phyloP scores from a whole-genome alignment of 441 rosid genomes.

The Populus hybrid region DNA sequence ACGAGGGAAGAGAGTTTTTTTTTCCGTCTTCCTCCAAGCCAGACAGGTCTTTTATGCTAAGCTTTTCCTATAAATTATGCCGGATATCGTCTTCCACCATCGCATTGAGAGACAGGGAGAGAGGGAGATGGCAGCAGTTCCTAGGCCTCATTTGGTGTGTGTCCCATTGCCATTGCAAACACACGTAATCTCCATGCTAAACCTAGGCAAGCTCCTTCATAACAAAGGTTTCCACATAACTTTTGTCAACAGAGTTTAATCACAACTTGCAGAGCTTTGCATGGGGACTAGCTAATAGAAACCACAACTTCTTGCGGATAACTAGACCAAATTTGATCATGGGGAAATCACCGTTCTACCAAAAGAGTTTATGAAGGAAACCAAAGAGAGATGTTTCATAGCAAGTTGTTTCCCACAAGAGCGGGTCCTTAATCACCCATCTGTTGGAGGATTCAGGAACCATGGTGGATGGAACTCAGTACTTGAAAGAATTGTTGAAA shows the following conservation, averaged over 20 bases:
- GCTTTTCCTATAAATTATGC: not conserved
- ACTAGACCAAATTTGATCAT: conserved; percentile 40
- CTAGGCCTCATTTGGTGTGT: conserved; percentile 30
- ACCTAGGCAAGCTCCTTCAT: conserved; percentile 32
- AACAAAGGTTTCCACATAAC: conserved; percentile 31
- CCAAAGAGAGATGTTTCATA: conserved; percentile 35
- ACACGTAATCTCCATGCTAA: conserved; percentile 31
- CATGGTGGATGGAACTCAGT: conserved; percentile 55
- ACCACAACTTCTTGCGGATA: conserved; percentile 45
- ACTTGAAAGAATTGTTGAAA: conserved; percentile 45
- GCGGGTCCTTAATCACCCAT: conserved; percentile 38
- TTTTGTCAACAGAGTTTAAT: conserved; percentile 27
- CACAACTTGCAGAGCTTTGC: conserved; percentile 46
- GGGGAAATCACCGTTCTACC: conserved; percentile 43
- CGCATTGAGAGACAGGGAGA: not conserved
- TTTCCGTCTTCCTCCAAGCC: too few species aligned
- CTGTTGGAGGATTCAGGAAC: conserved; percentile 31
- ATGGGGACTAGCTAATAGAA: conserved; percentile 50
- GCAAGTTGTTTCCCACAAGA: conserved; percentile 52
- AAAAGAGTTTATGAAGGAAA: conserved; percentile 36
- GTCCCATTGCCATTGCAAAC: conserved; percentile 34
- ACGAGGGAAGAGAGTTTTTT: not conserved
- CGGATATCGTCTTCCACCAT: not conserved
- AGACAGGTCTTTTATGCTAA: too few species aligned
- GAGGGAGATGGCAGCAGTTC: not conserved